Conservation (phyloP, 139 green algal genomes). For the Tetraselmis striata region DNA sequence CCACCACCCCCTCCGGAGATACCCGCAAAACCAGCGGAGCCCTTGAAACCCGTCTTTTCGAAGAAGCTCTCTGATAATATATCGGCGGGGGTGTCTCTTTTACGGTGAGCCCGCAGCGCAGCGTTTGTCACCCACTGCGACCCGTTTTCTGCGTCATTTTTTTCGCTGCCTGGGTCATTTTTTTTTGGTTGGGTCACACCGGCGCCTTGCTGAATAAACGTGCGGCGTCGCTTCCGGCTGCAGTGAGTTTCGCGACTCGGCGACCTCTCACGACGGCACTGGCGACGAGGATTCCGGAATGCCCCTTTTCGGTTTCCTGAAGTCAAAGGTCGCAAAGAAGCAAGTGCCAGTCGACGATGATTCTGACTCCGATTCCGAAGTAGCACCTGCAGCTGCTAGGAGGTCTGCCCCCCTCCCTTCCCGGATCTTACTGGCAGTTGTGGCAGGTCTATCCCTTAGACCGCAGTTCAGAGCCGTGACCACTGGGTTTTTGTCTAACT, state of each 20-base stretch:
- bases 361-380: neutral
- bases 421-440: no score
- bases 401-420: neutral
- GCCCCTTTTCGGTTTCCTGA: neutral
- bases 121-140: neutral
- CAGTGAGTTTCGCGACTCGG: neutral
- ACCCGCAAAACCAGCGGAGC: neutral
- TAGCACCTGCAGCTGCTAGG: neutral
- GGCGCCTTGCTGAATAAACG: neutral
- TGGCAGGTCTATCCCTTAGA: neutral
- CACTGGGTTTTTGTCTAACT: neutral
- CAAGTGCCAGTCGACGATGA: neutral
- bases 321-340: neutral
- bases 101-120: neutral
- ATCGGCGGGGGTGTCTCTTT: neutral
- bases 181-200: no score
- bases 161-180: neutral
- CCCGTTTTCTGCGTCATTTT: neutral
- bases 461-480: neutral
- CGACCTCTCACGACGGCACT: neutral
- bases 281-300: neutral
- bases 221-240: neutral
- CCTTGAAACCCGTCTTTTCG: neutral
- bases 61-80: neutral
- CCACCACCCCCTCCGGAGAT: neutral